Evolutionary conservation across 2,329 filamentous ascomycete genomes (phyloP).

Genomic region (Colletotrichum salicis): DNA sequence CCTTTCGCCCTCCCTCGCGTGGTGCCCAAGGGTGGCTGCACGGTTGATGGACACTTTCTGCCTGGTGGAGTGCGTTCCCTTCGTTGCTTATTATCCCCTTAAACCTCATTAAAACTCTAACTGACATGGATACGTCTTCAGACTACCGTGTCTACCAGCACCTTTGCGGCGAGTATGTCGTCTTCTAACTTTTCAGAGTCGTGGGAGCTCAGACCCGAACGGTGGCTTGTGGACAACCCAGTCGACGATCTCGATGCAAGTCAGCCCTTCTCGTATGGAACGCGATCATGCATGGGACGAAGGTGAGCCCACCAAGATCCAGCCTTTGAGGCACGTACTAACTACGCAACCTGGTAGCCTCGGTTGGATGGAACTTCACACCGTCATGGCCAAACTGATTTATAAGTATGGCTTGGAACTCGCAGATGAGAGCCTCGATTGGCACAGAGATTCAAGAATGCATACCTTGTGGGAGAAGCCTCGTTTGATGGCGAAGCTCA

Average conservation of each 20-base stretch:
- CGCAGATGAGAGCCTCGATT: neutral
- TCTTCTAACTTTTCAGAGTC: neutral
- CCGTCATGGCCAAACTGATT: neutral
- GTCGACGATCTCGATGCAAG: constrained; percentile 2
- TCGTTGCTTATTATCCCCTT: neutral
- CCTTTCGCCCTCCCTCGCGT: neutral
- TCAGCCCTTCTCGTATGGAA: constrained; percentile 7
- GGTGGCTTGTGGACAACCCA: neutral
- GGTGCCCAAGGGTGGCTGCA: neutral
- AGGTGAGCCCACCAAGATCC: neutral
- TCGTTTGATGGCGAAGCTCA: neutral
- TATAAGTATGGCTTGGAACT: neutral
- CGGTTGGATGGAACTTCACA: constrained; percentile 4
- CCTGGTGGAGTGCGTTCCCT: neutral
- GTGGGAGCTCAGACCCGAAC: neutral
- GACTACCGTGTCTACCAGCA: neutral
- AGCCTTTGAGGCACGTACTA: too few species aligned
- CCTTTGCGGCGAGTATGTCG: constrained; percentile 3
- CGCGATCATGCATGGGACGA: neutral
- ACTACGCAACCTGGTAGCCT: neutral
- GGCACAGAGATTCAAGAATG: constrained; percentile 1
- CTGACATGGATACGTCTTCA: neutral
- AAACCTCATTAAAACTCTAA: too few species aligned
- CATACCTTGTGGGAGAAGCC: constrained; percentile 9
- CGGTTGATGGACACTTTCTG: neutral